Evolutionary conservation across 345 rosid genomes (phyloP).

Genomic region (Eucalyptus pauciflora): DNA sequence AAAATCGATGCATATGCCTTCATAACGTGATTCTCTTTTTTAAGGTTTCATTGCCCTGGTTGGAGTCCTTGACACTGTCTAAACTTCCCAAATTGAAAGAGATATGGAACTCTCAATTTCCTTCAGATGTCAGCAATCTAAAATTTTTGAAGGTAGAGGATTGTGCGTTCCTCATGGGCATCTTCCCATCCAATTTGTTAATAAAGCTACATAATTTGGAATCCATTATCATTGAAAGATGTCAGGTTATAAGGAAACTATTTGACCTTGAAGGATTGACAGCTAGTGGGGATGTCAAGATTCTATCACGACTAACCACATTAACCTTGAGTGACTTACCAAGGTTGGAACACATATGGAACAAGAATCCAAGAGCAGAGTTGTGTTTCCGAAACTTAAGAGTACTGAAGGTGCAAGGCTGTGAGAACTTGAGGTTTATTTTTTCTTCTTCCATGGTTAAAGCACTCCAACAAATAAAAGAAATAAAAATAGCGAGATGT

Average conservation of each 20-base stretch:
- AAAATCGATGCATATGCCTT: neutral
- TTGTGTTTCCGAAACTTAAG: neutral
- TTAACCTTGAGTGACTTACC: neutral
- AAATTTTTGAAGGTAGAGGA: too few relatives aligned
- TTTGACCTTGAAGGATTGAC: too few relatives aligned
- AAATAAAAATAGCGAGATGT: too few relatives aligned
- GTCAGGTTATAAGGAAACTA: rapidly evolving
- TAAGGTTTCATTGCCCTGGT: neutral
- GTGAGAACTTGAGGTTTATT: too few relatives aligned
- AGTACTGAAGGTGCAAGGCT: rapidly evolving
- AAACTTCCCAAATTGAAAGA: neutral
- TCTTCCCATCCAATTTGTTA: neutral
- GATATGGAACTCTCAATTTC: neutral
- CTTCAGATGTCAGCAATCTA: too few relatives aligned
- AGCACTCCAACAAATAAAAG: too few relatives aligned
- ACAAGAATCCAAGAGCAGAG: rapidly evolving
- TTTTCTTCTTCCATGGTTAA: too few relatives aligned
- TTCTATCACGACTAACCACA: rapidly evolving
- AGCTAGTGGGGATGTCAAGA: rapidly evolving
- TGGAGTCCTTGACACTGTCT: neutral
- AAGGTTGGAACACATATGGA: neutral
- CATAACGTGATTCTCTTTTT: neutral
- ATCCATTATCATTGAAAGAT: rapidly evolving
- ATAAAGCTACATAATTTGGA: too few relatives aligned
- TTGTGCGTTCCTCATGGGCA: too few relatives aligned